Percentiles rank a stretch among this genome's conserved stretches.
Conservation (phyloP, 83 land plant species). For the Picea mariana region DNA sequence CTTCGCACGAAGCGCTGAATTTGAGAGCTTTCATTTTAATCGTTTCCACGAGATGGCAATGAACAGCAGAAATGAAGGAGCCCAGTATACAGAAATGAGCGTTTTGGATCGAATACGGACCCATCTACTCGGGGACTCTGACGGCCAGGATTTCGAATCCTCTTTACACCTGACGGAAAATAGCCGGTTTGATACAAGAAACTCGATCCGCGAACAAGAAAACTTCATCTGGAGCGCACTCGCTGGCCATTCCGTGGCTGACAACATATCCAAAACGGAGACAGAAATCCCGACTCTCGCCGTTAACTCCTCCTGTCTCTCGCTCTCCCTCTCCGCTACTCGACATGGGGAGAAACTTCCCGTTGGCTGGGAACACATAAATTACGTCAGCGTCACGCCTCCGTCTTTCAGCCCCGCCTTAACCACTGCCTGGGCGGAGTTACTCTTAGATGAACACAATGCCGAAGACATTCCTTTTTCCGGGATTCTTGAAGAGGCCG, state of each 20-base stretch:
- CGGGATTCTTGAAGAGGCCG: constrained; percentile 14
- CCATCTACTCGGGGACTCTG: neutral
- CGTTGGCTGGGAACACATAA: too few species aligned
- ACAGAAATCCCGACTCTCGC: too few species aligned
- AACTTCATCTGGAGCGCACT: neutral
- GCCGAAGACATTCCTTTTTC: constrained; percentile 19
- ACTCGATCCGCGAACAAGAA: neutral
- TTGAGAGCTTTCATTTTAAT: too few species aligned
- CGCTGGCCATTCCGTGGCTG: neutral
- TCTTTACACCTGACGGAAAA: too few species aligned
- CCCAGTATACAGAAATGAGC: neutral
- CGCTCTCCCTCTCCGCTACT: neutral
- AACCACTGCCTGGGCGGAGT: constrained; percentile 2
- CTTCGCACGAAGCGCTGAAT: too few species aligned
- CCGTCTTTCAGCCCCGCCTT: neutral
- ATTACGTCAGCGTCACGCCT: neutral
- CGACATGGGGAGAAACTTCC: neutral
- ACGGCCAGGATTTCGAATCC: neutral
- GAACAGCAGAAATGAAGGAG: too few species aligned
- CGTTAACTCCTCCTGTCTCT: neutral
- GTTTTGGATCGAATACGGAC: neutral
- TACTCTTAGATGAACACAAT: constrained; percentile 25
- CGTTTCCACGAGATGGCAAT: too few species aligned
- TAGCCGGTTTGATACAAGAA: neutral
- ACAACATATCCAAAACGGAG: neutral